Conservation (phyloP, 2,329 filamentous ascomycete genomes). For the Phialophora verrucosa region DNA sequence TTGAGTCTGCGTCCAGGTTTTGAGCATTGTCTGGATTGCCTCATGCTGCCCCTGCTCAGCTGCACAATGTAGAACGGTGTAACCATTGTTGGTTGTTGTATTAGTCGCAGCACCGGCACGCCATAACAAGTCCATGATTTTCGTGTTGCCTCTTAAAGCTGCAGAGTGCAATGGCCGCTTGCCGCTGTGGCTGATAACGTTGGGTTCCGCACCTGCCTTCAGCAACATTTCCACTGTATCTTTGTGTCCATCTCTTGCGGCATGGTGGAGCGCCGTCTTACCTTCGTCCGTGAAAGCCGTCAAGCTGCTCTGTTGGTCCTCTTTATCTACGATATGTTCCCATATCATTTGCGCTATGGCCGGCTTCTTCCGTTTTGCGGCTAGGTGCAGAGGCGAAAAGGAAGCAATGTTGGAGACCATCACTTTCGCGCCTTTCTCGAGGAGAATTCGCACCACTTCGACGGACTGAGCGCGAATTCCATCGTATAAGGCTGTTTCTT, state of each 20-base stretch:
- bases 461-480: neutral
- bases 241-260: conserved; percentile 2
- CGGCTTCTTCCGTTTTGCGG: neutral
- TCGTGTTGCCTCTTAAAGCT: neutral
- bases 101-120: neutral
- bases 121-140: conserved; percentile 4
- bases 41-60: neutral
- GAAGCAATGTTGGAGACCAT: neutral
- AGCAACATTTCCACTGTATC: neutral
- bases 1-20: neutral
- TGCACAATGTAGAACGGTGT: conserved; percentile 3
- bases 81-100: neutral
- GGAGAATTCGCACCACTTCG: neutral
- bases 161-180: neutral
- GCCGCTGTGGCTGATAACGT: neutral
- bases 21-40: neutral
- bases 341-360: neutral
- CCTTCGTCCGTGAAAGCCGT: conserved; percentile 1
- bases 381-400: neutral
- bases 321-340: neutral
- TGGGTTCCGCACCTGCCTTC: neutral
- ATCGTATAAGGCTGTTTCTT: conserved; percentile 1
- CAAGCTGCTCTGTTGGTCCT: conserved; percentile 1
- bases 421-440: neutral
- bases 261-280: neutral